Evolutionary conservation across 495 filamentous ascomycete species (phyloP), one percentile per base, ranked within the genome.

Genomic region (Letharia lupina): DNA sequence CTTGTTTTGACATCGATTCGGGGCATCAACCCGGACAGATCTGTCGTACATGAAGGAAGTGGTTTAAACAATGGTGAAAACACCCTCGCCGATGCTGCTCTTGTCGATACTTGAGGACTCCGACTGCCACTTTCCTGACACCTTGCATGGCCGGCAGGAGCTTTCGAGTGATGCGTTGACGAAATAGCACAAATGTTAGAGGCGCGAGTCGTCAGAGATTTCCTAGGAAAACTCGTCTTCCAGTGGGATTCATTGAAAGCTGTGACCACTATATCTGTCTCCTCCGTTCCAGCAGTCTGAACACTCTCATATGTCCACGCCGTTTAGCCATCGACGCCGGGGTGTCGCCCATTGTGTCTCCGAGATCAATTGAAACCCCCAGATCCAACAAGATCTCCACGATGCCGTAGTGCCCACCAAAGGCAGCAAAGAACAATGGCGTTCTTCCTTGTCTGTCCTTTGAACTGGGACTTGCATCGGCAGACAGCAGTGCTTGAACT

Each of bases 231-330:
- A 23, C n/a, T 7, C 28, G 48, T 31, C 1, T 0, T 3, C 9
- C 0, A 23, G n/a, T 28, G 12, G 48, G 18, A 52, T 15, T 4
- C 10, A 28, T 5, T 28, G 0, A 31, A 52, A 10, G 3, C 23
- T 52, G 48, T 31, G 9, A 52, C 11, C 48, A 35, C 12, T 20
- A 12, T 3, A 31, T 12, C 10, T 56, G 28, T 56, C 31, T 56
- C 31, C 52, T 31, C 48, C 48, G 48, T 54, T 54, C 48, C 48
- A 54, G 48, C 11, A 54, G 48, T 31, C 48, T 31, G 48, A 54
- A 54, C 10, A 54, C 28, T 7, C 28, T 54, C 28, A 54, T 31
- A 31, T 54, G 48, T 13, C 48, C 48, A 3, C 33, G n/a, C 2
- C 11, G 2, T 54, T 33, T 54, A 3, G 48, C 48, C 16, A 54